phyloP scores from a whole-genome alignment of 192 early-diverging fungal genomes.

The Umbelopsis ramanniana region DNA sequence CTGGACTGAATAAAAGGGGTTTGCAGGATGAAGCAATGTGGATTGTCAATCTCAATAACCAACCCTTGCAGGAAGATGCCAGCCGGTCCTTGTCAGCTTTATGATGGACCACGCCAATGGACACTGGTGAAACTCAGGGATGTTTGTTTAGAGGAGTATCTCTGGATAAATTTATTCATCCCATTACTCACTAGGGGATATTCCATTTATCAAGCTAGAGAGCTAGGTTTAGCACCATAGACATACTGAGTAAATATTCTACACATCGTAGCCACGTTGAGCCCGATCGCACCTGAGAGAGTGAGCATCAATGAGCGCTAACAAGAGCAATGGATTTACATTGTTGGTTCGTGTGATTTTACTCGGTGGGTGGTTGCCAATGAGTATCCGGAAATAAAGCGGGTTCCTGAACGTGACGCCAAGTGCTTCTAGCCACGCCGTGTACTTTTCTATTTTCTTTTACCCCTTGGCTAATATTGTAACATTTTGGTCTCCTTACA shows the following conservation, averaged over 20 bases:
- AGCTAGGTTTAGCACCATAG: no score
- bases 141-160: not conserved
- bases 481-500: not conserved
- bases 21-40: not conserved
- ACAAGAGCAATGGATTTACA: no score
- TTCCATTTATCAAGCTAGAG: no score
- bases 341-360: not conserved
- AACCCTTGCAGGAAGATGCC: not conserved
- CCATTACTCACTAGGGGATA: not conserved
- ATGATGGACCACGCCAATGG: not conserved
- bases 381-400: not conserved
- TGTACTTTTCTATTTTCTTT: not conserved
- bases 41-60: not conserved
- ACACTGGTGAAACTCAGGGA: conserved; percentile 1
- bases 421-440: not conserved
- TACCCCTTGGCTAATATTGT: conserved; percentile 11
- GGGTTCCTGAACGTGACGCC: conserved; percentile 14
- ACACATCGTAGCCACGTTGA: no score
- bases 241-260: no score
- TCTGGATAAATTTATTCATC: not conserved
- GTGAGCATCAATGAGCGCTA: no score
- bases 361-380: not conserved
- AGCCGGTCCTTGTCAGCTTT: not conserved
- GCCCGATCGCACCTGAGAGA: no score
- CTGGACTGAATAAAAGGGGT: no score